phyloP scores from a whole-genome alignment of 306 rosid genomes.

The Ochetophila trinervis region DNA sequence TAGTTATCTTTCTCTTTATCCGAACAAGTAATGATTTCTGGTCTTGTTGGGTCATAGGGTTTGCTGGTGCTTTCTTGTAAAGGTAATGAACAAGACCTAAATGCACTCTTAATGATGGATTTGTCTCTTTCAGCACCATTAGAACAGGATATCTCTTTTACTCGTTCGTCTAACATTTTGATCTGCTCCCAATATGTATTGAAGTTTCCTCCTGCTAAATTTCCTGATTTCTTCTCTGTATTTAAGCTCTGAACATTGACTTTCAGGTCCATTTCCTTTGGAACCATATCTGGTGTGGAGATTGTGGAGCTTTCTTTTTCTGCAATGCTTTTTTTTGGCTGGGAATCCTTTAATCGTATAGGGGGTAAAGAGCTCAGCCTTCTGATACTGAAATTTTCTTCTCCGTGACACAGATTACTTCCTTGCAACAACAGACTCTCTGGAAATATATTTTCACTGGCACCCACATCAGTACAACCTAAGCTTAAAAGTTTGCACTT shows the following conservation, averaged over 20 bases:
- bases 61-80: constrained; percentile 26
- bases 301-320: constrained; percentile 45
- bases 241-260: constrained; percentile 29
- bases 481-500: constrained; percentile 57
- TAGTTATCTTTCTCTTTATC: constrained; percentile 20
- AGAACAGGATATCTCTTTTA: constrained; percentile 58
- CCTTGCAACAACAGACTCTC: constrained; percentile 40
- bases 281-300: constrained; percentile 30
- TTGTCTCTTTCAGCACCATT: constrained; percentile 44
- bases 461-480: constrained; percentile 53
- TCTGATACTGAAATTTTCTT: constrained; percentile 39
- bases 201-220: constrained; percentile 29
- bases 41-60: constrained; percentile 20
- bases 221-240: constrained; percentile 28
- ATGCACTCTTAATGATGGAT: constrained; percentile 25
- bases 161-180: constrained; percentile 55
- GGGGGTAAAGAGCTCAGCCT: constrained; percentile 74
- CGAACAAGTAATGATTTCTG: constrained; percentile 19
- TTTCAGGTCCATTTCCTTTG: constrained; percentile 32
- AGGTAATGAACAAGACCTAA: constrained; percentile 44
- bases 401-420: constrained; percentile 38
- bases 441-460: constrained; percentile 43
- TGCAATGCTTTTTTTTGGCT: constrained; percentile 23
- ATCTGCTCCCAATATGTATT: constrained; percentile 60
- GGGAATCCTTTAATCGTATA: constrained; percentile 36